phyloP scores from a whole-genome alignment of 805 yeast genomes.

The Debaryomyces maramus region DNA sequence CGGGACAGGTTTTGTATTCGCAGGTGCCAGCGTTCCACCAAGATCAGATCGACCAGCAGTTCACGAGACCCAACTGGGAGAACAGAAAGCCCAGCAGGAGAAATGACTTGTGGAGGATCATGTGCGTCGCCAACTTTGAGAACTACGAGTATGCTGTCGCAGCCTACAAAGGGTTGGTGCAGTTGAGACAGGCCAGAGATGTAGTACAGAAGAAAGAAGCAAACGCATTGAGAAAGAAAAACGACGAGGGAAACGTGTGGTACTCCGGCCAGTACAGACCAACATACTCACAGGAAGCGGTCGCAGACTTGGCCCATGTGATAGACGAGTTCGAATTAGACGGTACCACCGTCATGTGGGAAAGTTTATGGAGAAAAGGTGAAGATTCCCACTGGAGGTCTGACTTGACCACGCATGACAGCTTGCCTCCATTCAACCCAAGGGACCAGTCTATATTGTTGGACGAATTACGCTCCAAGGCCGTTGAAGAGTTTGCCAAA shows the following conservation, averaged over 20 bases:
- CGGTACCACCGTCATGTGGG: constrained; percentile 70
- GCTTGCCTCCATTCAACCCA: constrained; percentile 56
- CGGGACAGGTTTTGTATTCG: constrained; percentile 87
- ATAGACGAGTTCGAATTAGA: constrained; percentile 60
- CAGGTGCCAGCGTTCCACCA: constrained; percentile 70
- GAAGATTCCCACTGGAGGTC: constrained; percentile 69
- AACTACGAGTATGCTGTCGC: constrained; percentile 63
- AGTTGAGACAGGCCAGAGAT: constrained; percentile 74
- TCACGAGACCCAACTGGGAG: constrained; percentile 84
- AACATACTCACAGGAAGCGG: constrained; percentile 85
- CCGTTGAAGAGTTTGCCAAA: constrained; percentile 34
- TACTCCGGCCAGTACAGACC: constrained; percentile 87
- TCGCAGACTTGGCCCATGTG: constrained; percentile 74
- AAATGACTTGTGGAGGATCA: constrained; percentile 84
- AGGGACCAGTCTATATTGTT: constrained; percentile 68
- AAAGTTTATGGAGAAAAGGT: constrained; percentile 84
- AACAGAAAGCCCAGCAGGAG: constrained; percentile 78
- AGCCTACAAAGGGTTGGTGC: constrained; percentile 72
- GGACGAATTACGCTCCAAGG: constrained; percentile 53
- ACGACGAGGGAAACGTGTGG: constrained; percentile 81
- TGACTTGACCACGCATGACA: constrained; percentile 59
- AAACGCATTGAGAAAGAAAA: constrained; percentile 65
- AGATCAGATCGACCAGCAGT: constrained; percentile 66
- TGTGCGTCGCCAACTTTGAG: constrained; percentile 77
- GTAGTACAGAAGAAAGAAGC: constrained; percentile 59